A percentile compares a stretch with the other conserved stretches of the same genome.
Evolutionary conservation across 2,329 filamentous ascomycete genomes (phyloP).

Genomic region (Taxawa tesnikishii): DNA sequence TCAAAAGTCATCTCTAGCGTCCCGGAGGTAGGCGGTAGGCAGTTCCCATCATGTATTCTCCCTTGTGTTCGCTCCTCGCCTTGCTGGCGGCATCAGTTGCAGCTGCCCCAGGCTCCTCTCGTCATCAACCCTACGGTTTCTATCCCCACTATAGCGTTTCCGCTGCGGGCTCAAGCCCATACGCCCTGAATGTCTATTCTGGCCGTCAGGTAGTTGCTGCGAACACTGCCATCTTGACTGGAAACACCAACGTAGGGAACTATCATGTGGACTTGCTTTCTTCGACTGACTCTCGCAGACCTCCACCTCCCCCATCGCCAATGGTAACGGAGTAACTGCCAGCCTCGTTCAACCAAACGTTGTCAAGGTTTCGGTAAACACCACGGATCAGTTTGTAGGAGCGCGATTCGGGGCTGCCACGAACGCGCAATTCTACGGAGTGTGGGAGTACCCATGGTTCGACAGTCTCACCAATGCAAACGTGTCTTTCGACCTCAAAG

Average conservation of each 20-base stretch:
- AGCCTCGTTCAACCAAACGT: constrained; percentile 12
- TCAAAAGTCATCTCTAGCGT: no score
- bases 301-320: not conserved
- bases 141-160: not conserved
- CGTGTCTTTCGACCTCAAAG: constrained; percentile 16
- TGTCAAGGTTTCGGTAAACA: constrained; percentile 14
- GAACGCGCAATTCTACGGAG: constrained; percentile 12
- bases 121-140: not conserved
- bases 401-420: constrained; percentile 10
- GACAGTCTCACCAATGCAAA: constrained; percentile 13
- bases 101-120: not conserved
- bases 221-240: constrained; percentile 12
- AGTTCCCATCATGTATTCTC: not conserved
- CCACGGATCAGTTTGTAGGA: constrained; percentile 11
- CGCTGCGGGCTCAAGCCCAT: constrained; percentile 4
- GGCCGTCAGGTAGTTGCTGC: constrained; percentile 12
- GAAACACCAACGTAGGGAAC: constrained; percentile 11
- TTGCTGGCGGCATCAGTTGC: not conserved
- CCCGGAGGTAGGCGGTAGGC: not conserved
- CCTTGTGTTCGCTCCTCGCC: not conserved
- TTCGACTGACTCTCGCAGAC: not conserved
- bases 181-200: constrained; percentile 10
- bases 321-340: constrained; percentile 8
- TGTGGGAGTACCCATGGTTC: constrained; percentile 18
- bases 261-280: no score